phyloP scores from a whole-genome alignment of 371 early-diverging fungal species.

The Apophysomyces elegans region DNA sequence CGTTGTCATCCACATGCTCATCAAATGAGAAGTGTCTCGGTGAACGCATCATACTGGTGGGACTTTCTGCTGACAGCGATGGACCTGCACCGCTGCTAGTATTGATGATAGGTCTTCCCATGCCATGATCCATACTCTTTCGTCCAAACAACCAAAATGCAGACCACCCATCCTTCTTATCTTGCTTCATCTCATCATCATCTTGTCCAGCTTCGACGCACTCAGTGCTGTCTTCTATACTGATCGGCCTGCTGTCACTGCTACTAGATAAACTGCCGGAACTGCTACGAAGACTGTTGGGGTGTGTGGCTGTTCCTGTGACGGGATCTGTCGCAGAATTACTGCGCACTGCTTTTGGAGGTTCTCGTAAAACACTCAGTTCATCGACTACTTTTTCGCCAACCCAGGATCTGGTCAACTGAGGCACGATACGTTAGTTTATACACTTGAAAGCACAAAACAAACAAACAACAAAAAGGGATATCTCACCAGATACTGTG shows the following conservation, averaged over 20 bases:
- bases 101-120: neutral
- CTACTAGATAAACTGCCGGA: constrained; percentile 41
- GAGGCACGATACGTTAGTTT: constrained; percentile 13
- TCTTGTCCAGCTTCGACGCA: constrained; percentile 19
- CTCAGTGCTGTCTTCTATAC: constrained; percentile 33
- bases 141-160: constrained; percentile 51
- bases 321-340: constrained; percentile 31
- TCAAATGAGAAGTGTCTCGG: constrained; percentile 47
- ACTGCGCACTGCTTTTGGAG: constrained; percentile 50
- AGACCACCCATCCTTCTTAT: constrained; percentile 16
- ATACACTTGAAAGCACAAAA: neutral
- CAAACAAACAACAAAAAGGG: no score
- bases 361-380: constrained; percentile 69
- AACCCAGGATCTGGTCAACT: constrained; percentile 59
- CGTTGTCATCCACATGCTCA: constrained; percentile 27
- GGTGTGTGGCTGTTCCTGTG: constrained; percentile 17
- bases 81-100: constrained; percentile 8
- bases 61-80: constrained; percentile 13
- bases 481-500: constrained; percentile 66
- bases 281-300: constrained; percentile 35
- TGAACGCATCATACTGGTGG: constrained; percentile 17
- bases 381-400: constrained; percentile 80
- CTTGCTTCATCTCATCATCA: constrained; percentile 13
- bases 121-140: constrained; percentile 38
- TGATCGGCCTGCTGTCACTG: constrained; percentile 45